phyloP scores from a whole-genome alignment of 164 flowering plant genomes.

The Kingdonia uniflora region DNA sequence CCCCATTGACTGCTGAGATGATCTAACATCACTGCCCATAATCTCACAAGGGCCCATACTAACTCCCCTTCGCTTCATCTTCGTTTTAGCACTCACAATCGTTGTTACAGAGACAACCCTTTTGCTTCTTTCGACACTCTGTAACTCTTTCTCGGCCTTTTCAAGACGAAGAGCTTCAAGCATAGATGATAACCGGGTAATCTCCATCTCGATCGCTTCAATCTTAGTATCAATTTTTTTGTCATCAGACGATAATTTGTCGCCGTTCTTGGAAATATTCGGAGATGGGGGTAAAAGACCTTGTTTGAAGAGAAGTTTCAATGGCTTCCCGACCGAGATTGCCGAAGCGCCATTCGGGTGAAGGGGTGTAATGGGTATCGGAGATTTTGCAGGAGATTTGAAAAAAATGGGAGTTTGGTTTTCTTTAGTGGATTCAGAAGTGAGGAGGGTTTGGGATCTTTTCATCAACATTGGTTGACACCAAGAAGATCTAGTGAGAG shows the following conservation, averaged over 20 bases:
- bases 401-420: conserved; percentile 31
- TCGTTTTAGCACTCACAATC: conserved; percentile 19
- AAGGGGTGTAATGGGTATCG: conserved; percentile 22
- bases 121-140: conserved; percentile 18
- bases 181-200: conserved; percentile 34
- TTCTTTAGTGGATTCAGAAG: conserved; percentile 48
- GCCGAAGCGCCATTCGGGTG: conserved; percentile 6
- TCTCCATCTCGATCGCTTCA: conserved; percentile 54
- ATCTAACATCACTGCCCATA: conserved; percentile 17
- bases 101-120: conserved; percentile 3
- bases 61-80: conserved; percentile 26
- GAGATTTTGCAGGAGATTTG: conserved; percentile 11
- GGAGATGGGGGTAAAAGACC: conserved; percentile 10
- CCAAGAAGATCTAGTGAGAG: conserved; percentile 31
- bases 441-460: conserved; percentile 10
- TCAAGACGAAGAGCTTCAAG: conserved; percentile 50
- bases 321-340: conserved; percentile 18
- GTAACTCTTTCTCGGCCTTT: conserved; percentile 26
- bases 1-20: conserved; percentile 22
- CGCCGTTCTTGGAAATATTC: not conserved
- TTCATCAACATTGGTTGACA: no score
- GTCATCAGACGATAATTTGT: conserved; percentile 19
- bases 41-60: conserved; percentile 42
- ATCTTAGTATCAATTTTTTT: conserved; percentile 51
- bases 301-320: no score